phyloP scores from a whole-genome alignment of 2,329 filamentous ascomycete genomes.

The Cyanodermella asteris region DNA sequence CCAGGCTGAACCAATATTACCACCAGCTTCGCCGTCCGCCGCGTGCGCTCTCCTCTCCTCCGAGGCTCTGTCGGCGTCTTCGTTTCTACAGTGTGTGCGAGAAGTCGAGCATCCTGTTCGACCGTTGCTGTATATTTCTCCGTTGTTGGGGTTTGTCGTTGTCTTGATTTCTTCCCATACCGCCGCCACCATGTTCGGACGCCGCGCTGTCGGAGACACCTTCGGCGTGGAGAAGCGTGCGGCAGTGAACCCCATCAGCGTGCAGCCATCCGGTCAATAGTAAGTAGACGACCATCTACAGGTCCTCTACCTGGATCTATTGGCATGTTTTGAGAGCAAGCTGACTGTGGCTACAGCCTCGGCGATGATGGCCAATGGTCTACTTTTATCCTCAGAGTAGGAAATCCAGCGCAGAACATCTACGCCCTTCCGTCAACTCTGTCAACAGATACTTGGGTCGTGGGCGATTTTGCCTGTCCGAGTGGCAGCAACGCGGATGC shows the following conservation, averaged over 20 bases:
- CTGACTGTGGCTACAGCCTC: conserved; percentile 4
- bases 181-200: too few species aligned
- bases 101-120: too few species aligned
- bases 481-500: conserved; percentile 1
- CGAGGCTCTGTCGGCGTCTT: too few species aligned
- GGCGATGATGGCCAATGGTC: conserved; percentile 9
- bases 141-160: too few species aligned
- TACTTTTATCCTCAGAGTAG: conserved; percentile 6
- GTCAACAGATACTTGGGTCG: conserved; percentile 6
- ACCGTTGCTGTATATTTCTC: too few species aligned
- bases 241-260: conserved; percentile 4
- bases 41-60: too few species aligned
- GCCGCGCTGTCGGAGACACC: too few species aligned
- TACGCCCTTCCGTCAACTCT: conserved; percentile 8
- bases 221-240: too few species aligned
- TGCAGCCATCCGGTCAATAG: conserved; percentile 7
- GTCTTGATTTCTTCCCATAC: too few species aligned
- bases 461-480: conserved; percentile 6
- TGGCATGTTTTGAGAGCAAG: conserved; percentile 3
- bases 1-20: too few species aligned
- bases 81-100: too few species aligned
- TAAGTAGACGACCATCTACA: conserved; percentile 4
- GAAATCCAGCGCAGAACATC: conserved; percentile 7
- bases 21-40: too few species aligned
- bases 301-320: conserved; percentile 3